Evolutionary conservation across 768 basidiomycete genomes (phyloP).

Genomic region (Suillus fuscotomentosus): DNA sequence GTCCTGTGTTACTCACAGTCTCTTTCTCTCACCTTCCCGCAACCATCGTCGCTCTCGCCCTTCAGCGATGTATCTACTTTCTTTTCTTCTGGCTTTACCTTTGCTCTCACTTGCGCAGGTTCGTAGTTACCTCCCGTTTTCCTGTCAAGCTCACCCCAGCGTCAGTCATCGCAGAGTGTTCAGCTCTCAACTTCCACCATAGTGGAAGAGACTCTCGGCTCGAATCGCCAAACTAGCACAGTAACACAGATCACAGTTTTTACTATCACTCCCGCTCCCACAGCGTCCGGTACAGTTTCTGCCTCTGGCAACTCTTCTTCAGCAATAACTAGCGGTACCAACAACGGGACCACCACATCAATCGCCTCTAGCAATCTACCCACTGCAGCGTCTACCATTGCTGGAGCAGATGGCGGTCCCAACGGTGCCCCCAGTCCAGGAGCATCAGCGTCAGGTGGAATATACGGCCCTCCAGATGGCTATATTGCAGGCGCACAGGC

Average conservation of each 20-base stretch:
- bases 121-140: background rate
- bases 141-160: constrained; percentile 7
- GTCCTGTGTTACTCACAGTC: background rate
- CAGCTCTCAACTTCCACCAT: constrained; percentile 33
- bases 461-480: constrained; percentile 66
- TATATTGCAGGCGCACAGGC: constrained; percentile 59
- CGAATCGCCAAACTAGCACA: constrained; percentile 42
- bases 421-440: constrained; percentile 65
- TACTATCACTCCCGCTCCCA: constrained; percentile 40
- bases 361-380: constrained; percentile 44
- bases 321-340: constrained; percentile 14
- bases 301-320: constrained; percentile 23
- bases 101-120: constrained; percentile 33
- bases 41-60: background rate
- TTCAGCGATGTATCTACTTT: constrained; percentile 24
- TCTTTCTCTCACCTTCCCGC: background rate
- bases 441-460: constrained; percentile 38
- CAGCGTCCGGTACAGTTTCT: constrained; percentile 17
- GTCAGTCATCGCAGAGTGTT: constrained; percentile 26
- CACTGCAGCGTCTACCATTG: constrained; percentile 55
- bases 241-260: constrained; percentile 41
- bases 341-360: constrained; percentile 36
- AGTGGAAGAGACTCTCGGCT: constrained; percentile 28
- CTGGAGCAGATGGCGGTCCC: constrained; percentile 49
- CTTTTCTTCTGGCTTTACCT: constrained; percentile 31